Conservation (phyloP, 805 yeast genomes). For the Pichia pseudocactophila region DNA sequence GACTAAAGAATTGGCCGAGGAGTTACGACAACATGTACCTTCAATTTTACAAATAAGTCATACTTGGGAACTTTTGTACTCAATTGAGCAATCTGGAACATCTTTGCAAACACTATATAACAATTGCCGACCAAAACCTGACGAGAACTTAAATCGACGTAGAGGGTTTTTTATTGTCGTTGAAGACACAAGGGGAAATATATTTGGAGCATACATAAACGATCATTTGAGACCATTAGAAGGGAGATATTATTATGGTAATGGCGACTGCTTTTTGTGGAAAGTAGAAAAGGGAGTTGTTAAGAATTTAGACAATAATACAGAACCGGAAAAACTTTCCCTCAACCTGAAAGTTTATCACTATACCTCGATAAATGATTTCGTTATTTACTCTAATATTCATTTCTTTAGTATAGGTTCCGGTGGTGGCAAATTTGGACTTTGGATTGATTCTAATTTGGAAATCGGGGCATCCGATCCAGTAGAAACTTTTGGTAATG, state of each 20-base stretch:
- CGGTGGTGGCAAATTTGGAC: constrained; percentile 86
- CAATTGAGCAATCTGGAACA: constrained; percentile 90
- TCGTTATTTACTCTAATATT: constrained; percentile 71
- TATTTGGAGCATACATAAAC: constrained; percentile 75
- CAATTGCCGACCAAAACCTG: constrained; percentile 36
- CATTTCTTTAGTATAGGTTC: constrained; percentile 80
- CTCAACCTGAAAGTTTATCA: constrained; percentile 62
- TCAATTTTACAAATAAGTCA: constrained; percentile 69
- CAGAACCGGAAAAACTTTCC: background rate
- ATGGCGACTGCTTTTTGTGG: constrained; percentile 95
- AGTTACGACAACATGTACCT: constrained; percentile 66
- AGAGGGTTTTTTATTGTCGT: constrained; percentile 69
- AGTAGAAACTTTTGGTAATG: constrained; percentile 87
- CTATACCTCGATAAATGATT: constrained; percentile 83
- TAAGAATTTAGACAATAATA: constrained; percentile 15
- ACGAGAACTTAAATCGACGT: constrained; percentile 27
- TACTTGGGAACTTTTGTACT: constrained; percentile 70
- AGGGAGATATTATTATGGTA: constrained; percentile 72
- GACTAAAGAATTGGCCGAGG: constrained; percentile 53
- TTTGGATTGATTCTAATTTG: constrained; percentile 75
- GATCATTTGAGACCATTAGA: constrained; percentile 67
- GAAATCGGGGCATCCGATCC: constrained; percentile 68
- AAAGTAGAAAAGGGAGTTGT: constrained; percentile 43
- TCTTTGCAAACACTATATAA: constrained; percentile 72
- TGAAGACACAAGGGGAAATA: constrained; percentile 50